Percentiles rank a stretch among this genome's conserved stretches.
phyloP scores from a whole-genome alignment of 2,329 filamentous ascomycete genomes.

The Colletotrichum brevisporum region DNA sequence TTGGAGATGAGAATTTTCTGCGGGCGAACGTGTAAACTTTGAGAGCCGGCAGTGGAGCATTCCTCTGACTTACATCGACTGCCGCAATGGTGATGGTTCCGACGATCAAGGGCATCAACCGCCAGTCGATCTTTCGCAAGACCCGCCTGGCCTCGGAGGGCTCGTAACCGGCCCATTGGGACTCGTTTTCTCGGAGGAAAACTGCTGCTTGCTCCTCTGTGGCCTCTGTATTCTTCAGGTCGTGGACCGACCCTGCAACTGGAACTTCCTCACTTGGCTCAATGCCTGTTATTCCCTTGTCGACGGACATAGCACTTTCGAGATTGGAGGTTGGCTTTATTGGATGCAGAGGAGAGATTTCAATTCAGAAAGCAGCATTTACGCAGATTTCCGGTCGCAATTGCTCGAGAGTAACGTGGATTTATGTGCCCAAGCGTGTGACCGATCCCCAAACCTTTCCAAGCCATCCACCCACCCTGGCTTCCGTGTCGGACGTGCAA shows the following conservation, averaged over 20 bases:
- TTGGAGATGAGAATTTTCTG: constrained; percentile 63
- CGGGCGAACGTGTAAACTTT: background rate
- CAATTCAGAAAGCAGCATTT: no score
- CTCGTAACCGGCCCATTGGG: background rate
- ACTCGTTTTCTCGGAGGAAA: background rate
- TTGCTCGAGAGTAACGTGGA: no score
- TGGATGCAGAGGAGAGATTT: no score
- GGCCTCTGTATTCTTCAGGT: background rate
- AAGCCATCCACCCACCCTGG: no score
- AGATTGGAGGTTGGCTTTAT: background rate
- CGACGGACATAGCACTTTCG: background rate
- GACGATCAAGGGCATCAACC: constrained; percentile 29
- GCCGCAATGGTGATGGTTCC: constrained; percentile 8
- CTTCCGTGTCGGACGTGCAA: no score
- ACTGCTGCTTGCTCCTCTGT: background rate
- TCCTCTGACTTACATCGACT: background rate
- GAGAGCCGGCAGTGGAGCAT: background rate
- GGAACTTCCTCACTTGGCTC: background rate
- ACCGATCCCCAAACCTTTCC: no score
- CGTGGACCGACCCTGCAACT: background rate
- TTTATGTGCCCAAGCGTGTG: no score
- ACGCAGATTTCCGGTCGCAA: no score
- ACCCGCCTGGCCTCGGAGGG: background rate
- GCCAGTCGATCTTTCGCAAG: constrained; percentile 31
- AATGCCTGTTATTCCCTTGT: background rate